Evolutionary conservation across 768 basidiomycete genomes (phyloP), one percentile per base, ranked within the genome.

Genomic region (Hericium erinaceus): DNA sequence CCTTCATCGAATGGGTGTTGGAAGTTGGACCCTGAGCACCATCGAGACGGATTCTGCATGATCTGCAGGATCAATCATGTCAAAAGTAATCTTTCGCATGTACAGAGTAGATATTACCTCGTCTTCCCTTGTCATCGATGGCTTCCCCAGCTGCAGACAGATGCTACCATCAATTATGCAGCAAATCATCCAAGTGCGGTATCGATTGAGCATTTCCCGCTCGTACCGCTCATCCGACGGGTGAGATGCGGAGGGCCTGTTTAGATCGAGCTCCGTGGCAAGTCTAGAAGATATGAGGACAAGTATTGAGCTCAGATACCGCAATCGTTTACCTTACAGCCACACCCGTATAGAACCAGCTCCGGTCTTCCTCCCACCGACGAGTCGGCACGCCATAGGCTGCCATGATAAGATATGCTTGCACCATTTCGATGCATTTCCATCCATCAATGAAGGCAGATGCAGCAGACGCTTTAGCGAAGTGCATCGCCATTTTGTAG

Each of bases 141-240:
- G 78, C 64, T 88, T 89, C 11, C 87, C 88, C 64, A 85, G 84
- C 66, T 89, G 82, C 48, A 83, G 82, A n/a, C 85, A 81, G 64
- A 85, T 77, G 38, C 85, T 87, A 6, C 83, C 81, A 65, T 92
- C 89, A 56, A 86, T 79, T 61, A 85, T 83, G 66, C 81, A 87
- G 67, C 85, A 89, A 65, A 83, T 82, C 56, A 89, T 72, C 87
- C 87, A 90, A 24, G 83, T 85, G 58, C 89, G 75, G 26, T 81
- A 81, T 41, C 87, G 77, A 64, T 92, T 90, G 40, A 85, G 73
- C 22, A 76, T 75, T 74, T 89, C 86, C 33, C 84, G 77, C 62
- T 82, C 80, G 51, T 76, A 74, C n/a, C 80, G 80, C 64, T 80
- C 78, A 52, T 78, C 74, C 0, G 70, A 63, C 48, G 74, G 72